Conservation (phyloP, 306 rosid species). For the Lathyrus tuberosus region DNA sequence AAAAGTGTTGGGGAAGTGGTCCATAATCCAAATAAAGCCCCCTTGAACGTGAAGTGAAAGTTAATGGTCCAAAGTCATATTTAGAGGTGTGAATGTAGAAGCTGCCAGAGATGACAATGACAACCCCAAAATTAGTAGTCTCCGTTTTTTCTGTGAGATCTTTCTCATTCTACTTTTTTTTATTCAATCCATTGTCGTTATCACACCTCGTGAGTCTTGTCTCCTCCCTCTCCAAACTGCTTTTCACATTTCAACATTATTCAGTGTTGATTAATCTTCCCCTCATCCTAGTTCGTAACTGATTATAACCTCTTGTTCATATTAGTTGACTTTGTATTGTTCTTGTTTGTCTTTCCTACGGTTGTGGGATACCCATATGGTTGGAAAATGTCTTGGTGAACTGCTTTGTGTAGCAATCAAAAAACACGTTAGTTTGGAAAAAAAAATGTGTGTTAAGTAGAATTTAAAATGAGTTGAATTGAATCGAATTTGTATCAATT, state of each 20-base stretch:
- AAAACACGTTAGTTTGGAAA: too few relatives aligned
- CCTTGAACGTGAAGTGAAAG: constrained; percentile 2
- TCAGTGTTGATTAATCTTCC: neutral
- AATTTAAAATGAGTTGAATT: too few relatives aligned
- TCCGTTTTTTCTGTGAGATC: neutral
- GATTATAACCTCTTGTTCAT: neutral
- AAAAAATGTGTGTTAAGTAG: too few relatives aligned
- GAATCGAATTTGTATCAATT: too few relatives aligned
- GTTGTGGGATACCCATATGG: neutral
- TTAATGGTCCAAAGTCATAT: neutral
- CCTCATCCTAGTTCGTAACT: neutral
- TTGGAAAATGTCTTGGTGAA: neutral
- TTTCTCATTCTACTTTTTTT: neutral
- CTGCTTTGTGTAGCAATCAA: too few relatives aligned
- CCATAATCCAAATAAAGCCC: neutral
- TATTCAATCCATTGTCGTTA: constrained; percentile 1
- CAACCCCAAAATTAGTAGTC: neutral
- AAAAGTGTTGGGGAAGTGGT: neutral
- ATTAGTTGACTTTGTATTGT: neutral
- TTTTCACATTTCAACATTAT: neutral
- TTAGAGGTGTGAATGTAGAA: too few relatives aligned
- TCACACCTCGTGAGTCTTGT: neutral
- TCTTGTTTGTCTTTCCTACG: neutral
- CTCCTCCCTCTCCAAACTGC: neutral
- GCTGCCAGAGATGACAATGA: too few relatives aligned